phyloP scores from a whole-genome alignment of 2,329 filamentous ascomycete genomes.

The Aspergillus sojae region DNA sequence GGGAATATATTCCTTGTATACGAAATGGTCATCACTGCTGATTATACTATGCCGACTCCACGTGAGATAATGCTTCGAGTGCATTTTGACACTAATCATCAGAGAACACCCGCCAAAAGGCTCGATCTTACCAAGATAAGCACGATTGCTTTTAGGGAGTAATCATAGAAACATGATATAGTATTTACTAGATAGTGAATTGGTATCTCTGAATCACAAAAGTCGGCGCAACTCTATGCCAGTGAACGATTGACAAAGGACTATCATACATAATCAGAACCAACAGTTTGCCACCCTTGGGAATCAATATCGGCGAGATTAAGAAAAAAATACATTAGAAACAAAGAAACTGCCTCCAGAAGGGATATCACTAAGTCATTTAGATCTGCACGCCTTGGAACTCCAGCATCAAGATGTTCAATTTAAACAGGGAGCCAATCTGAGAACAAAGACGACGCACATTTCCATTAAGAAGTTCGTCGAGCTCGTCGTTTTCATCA shows the following conservation, averaged over 20 bases:
- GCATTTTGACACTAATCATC: neutral
- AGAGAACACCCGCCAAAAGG: neutral
- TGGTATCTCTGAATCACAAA: slow-evolving; percentile 5
- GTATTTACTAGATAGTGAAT: neutral
- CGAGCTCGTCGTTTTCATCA: slow-evolving; percentile 16
- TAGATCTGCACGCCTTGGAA: neutral
- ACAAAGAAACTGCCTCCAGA: neutral
- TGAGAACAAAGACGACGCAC: slow-evolving; percentile 7
- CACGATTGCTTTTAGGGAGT: neutral
- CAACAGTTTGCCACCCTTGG: slow-evolving; percentile 9
- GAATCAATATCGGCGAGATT: neutral
- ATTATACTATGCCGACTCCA: neutral
- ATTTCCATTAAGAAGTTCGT: slow-evolving; percentile 8
- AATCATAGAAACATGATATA: neutral
- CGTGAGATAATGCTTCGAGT: neutral
- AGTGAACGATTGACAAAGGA: neutral
- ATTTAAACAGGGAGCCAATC: slow-evolving; percentile 6
- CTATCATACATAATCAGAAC: neutral
- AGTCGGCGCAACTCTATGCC: slow-evolving; percentile 15
- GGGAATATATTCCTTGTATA: too few relatives aligned
- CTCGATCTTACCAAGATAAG: neutral
- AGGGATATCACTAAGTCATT: neutral
- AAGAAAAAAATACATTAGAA: neutral
- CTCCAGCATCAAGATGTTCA: neutral
- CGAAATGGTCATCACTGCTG: neutral